These are phyloP conservation scores for Ephemerocybe angulata DNA, from an alignment of 768 basidiomycete species.

Conservation along the genomic window DNA sequence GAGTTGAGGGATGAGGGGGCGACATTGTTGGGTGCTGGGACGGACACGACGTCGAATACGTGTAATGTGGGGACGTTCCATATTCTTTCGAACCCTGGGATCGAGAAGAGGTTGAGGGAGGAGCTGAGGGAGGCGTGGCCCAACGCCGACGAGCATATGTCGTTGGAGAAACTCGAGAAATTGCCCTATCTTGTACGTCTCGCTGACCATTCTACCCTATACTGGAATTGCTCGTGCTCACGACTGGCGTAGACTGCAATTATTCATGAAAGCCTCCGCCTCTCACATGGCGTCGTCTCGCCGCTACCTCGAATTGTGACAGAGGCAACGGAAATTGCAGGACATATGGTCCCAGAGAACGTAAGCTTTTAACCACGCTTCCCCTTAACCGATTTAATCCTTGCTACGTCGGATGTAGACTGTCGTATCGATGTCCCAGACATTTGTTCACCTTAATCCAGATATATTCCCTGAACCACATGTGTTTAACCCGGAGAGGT, in stretches of 20 bases:
- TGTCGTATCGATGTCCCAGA: conserved; percentile 37
- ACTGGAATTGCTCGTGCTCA: neutral
- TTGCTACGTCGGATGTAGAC: conserved; percentile 24
- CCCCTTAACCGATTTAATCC: neutral
- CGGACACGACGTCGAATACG: conserved; percentile 41
- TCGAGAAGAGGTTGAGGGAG: conserved; percentile 25
- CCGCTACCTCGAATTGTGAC: conserved; percentile 40
- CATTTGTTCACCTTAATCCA: conserved; percentile 35
- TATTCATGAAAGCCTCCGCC: conserved; percentile 43
- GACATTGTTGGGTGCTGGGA: conserved; percentile 29
- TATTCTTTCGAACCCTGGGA: conserved; percentile 26
- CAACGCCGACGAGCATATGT: conserved; percentile 26
- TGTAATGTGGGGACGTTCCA: conserved; percentile 35
- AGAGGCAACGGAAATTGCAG: conserved; percentile 30
- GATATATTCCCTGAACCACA: conserved; percentile 39
- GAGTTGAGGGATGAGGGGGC: neutral
- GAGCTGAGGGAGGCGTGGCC: conserved; percentile 41
- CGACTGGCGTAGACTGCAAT: conserved; percentile 38
- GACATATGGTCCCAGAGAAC: conserved; percentile 33
- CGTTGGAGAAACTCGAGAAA: conserved; percentile 38
- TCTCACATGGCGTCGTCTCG: conserved; percentile 36
- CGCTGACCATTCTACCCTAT: neutral
- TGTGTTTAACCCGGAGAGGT: conserved; percentile 40
- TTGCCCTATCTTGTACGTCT: conserved; percentile 31
- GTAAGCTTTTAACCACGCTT: conserved; percentile 19